Conservation (phyloP, 257 asterid genomes). For the Solanum pimpinellifolium region DNA sequence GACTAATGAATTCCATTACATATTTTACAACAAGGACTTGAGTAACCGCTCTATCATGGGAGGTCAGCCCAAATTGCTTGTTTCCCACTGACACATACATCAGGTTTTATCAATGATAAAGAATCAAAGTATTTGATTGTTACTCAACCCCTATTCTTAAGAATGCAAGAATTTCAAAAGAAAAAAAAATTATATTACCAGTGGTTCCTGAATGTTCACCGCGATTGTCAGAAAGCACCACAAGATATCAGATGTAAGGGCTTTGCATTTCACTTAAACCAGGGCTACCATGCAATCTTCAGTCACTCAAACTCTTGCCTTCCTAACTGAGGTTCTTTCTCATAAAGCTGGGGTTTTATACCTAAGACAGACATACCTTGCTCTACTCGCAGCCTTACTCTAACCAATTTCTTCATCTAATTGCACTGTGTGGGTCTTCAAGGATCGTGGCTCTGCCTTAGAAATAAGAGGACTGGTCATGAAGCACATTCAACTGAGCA, state of each 20-base stretch:
- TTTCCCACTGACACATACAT: not conserved
- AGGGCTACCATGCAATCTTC: not conserved
- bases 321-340: not conserved
- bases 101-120: not conserved
- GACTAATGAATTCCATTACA: not conserved
- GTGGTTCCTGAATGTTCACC: not conserved
- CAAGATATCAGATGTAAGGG: not conserved
- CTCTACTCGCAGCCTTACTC: not conserved
- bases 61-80: not conserved
- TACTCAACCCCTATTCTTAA: not conserved
- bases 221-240: not conserved
- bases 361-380: not conserved
- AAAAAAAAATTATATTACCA: not conserved
- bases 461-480: conserved; percentile 34
- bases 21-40: not conserved
- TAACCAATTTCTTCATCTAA: not conserved
- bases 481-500: conserved; percentile 48
- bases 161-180: not conserved
- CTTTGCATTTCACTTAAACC: not conserved
- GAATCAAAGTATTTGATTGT: not conserved
- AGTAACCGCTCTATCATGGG: not conserved
- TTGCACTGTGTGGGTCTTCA: not conserved
- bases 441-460: not conserved
- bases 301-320: not conserved
- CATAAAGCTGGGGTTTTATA: not conserved